Percentiles rank a stretch among this genome's conserved stretches.
Conservation (phyloP, 2,329 filamentous ascomycete species). For the Penicillium sp. region DNA sequence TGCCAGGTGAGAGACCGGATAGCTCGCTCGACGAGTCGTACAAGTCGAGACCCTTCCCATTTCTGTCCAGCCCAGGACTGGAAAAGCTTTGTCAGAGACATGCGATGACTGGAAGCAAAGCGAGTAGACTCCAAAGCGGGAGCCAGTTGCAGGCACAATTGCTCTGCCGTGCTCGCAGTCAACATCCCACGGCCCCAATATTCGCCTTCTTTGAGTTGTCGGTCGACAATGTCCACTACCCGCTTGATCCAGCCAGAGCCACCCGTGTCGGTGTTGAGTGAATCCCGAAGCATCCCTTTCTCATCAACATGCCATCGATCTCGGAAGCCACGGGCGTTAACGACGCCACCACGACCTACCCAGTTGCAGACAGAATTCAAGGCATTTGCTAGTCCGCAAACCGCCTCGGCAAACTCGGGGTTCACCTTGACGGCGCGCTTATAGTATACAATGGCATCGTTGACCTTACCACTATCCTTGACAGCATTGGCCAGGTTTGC, state of each 20-base stretch:
- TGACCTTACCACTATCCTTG: constrained; percentile 90
- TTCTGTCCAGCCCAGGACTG: constrained; percentile 67
- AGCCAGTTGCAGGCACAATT: constrained; percentile 52
- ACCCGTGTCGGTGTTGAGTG: constrained; percentile 58
- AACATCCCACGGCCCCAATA: constrained; percentile 78
- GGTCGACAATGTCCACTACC: constrained; percentile 86
- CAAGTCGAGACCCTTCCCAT: constrained; percentile 85
- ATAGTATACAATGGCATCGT: constrained; percentile 90
- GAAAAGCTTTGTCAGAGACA: constrained; percentile 40
- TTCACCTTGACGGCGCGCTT: constrained; percentile 86
- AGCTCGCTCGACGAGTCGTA: constrained; percentile 80
- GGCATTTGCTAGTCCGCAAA: constrained; percentile 91
- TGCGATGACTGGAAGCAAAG: constrained; percentile 27
- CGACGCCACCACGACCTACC: constrained; percentile 82
- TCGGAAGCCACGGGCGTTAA: constrained; percentile 68
- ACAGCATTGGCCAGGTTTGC: constrained; percentile 97
- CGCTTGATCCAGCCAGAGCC: constrained; percentile 79
- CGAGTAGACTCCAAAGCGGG: constrained; percentile 32
- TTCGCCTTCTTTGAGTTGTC: constrained; percentile 82
- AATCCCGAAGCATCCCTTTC: constrained; percentile 77
- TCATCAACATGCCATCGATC: constrained; percentile 95
- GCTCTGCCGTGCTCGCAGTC: constrained; percentile 54
- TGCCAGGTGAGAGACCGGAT: constrained; percentile 75
- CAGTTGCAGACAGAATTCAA: constrained; percentile 96
- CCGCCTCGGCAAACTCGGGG: constrained; percentile 92